Evolutionary conservation across 495 filamentous ascomycete genomes (phyloP), one percentile per base, ranked within the genome.

Genomic region (Penicillium dipodomyicola): DNA sequence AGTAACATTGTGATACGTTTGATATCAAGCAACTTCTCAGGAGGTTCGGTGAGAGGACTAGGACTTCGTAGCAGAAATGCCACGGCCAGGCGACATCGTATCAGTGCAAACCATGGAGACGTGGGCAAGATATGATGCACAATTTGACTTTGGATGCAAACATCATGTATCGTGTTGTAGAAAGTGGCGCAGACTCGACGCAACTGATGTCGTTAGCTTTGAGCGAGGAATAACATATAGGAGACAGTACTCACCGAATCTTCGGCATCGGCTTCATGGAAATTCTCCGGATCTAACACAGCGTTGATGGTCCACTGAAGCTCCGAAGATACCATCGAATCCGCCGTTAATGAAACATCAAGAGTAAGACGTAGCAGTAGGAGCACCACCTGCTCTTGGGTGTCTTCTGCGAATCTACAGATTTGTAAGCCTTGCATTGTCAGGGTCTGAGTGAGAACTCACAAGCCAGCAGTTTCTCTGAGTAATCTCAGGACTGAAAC

Each of bases 1-100:
- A 69, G 80, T 22, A 80, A 73, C 42, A 72, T 23, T 48, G 76
- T 77, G 41, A 90, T 72, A 17, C 70, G 60, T 23, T 68, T 68
- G 23, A 91, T 66, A 54, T 80, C 69, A 42, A 87, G 67, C n/a
- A 77, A 67, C 9, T 68, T 64, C 49, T 76, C 69, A 7, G 78
- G 69, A 0, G 70, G 56, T 27, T 76, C 71, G 29, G 69, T 69
- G 14, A 84, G 72, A 14, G 81, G 74, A 1, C 67, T 54, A 3
- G 70, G 60, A 56, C 85, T 79, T 23, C 75, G 64, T 58, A 89
- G 85, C 57, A 91, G 72, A 63, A 87, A 92, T 19, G 84, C 77
- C 35, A 90, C 72, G 1, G 91, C 89, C 11, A 97, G 81, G n/a
- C 87, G 80, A 32, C 85, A 81, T 39, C 87, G 80, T 41, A 96